Evolutionary conservation across 345 rosid genomes (phyloP), one percentile per base, ranked within the genome.

Genomic region (Reutealis trisperma): DNA sequence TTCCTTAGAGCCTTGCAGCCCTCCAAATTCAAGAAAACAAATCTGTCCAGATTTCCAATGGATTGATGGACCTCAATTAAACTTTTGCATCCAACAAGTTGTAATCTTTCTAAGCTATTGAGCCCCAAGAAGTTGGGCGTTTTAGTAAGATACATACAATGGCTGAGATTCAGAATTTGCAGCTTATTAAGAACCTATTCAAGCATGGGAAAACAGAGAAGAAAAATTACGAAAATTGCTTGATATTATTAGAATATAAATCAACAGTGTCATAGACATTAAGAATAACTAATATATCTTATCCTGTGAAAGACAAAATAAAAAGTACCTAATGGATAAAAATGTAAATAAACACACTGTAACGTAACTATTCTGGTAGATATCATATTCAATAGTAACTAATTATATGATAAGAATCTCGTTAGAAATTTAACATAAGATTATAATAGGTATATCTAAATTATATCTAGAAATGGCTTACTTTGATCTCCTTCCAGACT

Each of bases 21-120:
- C n/a, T 63, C 22, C 44, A 63, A 16, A 63, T 63, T 61, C 64
- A 61, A 25, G 34, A 61, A 61, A 71, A 71, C 63, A 71, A 55
- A 49, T 30, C 24, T 10, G 27, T 27, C 0, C 27, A 71, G n/a
- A 11, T 52, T 34, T 34, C 63, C 47, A 71, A 19, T 14, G 22
- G 58, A 67, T 25, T 45, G 4, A 8, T 67, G 21, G 12, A 67
- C 71, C 10, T 67, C 58, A 22, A 14, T 34, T 47, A 67, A 67
- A 45, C 57, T 47, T 13, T 0, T 22, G 58, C 57, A 67, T 5
- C 9, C 34, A 4, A 10, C 37, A 47, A 45, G 57, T 44, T 45
- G 1, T 47, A 67, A 30, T 6, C 21, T 22, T 57, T 67, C 57
- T 14, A 67, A 15, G 12, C 22, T 67, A 25, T 2, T 5, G 30